Percentiles rank a stretch among this genome's conserved stretches.
Conservation (phyloP, 306 rosid species). For the Inga oerstediana region DNA sequence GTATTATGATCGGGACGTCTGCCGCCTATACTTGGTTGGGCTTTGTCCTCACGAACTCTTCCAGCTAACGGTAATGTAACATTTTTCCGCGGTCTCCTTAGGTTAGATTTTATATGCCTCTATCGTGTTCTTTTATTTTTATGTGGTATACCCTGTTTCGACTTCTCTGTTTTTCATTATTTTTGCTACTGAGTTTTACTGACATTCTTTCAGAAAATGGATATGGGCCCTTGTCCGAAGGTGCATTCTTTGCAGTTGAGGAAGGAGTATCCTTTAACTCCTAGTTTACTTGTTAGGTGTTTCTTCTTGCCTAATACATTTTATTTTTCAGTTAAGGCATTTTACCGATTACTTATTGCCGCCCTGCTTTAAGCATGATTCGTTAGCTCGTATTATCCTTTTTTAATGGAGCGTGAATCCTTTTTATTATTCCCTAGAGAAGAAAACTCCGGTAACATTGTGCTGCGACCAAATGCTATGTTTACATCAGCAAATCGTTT, state of each 20-base stretch:
- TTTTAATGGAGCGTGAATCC: background rate
- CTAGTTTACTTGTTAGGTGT: background rate
- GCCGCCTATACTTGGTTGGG: conserved; percentile 94
- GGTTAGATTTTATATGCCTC: background rate
- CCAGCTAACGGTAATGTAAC: conserved; percentile 78
- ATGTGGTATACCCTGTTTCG: background rate
- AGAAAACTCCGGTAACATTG: background rate
- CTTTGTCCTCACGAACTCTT: conserved; percentile 99
- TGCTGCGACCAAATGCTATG: background rate
- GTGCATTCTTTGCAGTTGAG: conserved; percentile 98
- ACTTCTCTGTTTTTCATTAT: background rate
- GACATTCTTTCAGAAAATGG: conserved; percentile 84
- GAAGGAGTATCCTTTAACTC: conserved; percentile 88
- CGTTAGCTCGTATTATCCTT: background rate
- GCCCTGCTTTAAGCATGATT: background rate
- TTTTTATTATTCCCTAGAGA: background rate
- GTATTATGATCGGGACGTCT: conserved; percentile 94
- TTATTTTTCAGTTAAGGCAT: background rate
- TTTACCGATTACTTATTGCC: background rate
- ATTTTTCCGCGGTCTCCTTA: background rate
- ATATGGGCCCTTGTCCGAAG: conserved; percentile 99
- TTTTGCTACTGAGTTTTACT: background rate
- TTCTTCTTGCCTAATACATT: background rate
- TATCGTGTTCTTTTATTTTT: background rate
- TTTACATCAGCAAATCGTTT: background rate